Percentiles rank a stretch among this genome's conserved stretches.
phyloP scores from a whole-genome alignment of 2,329 filamentous ascomycete genomes.

The Xylogone sp. region DNA sequence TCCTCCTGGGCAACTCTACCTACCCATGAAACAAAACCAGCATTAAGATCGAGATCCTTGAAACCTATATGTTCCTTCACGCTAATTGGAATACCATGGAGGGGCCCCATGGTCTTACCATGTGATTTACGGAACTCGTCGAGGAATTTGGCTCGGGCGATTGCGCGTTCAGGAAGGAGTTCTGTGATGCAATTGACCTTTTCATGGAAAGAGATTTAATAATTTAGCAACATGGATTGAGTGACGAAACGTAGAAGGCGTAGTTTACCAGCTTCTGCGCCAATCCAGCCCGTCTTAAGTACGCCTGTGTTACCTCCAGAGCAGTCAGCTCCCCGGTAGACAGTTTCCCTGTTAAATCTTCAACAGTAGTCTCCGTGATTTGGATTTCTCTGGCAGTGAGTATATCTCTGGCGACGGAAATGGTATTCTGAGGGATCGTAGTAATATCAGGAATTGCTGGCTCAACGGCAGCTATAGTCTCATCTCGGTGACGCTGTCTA shows the following conservation, averaged over 20 bases:
- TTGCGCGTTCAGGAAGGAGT: slow-evolving; percentile 31
- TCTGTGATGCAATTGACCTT: slow-evolving; percentile 45
- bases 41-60: slow-evolving; percentile 43
- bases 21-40: slow-evolving; percentile 46
- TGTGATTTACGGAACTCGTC: slow-evolving; percentile 28
- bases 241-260: too few species aligned
- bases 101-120: slow-evolving; percentile 29
- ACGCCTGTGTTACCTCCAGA: slow-evolving; percentile 45
- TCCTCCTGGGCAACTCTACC: slow-evolving; percentile 40
- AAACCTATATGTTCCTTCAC: slow-evolving; percentile 51
- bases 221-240: too few species aligned
- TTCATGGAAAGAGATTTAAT: too few species aligned
- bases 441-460: slow-evolving; percentile 35
- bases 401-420: slow-evolving; percentile 38
- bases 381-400: slow-evolving; percentile 42
- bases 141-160: slow-evolving; percentile 28
- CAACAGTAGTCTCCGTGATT: slow-evolving; percentile 43
- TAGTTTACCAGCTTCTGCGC: slow-evolving; percentile 42
- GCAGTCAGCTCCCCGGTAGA: slow-evolving; percentile 39
- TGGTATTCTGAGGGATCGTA: slow-evolving; percentile 39
- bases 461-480: slow-evolving; percentile 36
- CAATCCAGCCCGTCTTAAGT: slow-evolving; percentile 49
- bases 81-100: slow-evolving; percentile 45
- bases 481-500: slow-evolving; percentile 41
- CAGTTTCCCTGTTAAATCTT: slow-evolving; percentile 44